These are phyloP conservation scores for Obelidium mucronatum DNA, from an alignment of 192 early-diverging fungal species.

Conservation along the genomic window DNA sequence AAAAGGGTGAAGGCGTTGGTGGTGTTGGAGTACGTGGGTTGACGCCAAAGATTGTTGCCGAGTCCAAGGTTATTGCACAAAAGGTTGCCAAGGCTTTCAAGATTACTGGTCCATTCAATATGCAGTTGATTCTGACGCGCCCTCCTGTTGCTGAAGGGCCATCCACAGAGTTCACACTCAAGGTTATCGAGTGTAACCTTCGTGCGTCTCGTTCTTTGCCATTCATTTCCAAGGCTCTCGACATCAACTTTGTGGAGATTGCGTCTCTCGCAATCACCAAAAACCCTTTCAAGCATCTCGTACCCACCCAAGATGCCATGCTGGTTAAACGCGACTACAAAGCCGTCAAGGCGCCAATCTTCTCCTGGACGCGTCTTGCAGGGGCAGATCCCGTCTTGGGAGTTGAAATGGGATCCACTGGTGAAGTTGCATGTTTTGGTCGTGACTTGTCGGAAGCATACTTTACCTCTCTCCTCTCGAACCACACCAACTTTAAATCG, in stretches of 20 bases:
- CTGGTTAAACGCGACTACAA: constrained; percentile 62
- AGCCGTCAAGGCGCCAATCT: constrained; percentile 94
- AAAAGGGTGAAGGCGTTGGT: constrained; percentile 32
- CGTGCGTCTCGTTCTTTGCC: constrained; percentile 98
- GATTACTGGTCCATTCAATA: constrained; percentile 99
- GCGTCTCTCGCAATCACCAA: constrained; percentile 84
- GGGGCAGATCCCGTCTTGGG: constrained; percentile 97
- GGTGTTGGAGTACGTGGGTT: constrained; percentile 46
- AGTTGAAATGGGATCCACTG: constrained; percentile 98
- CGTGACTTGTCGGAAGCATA: constrained; percentile 88
- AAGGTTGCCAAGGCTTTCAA: constrained; percentile 89
- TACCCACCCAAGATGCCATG: constrained; percentile 58
- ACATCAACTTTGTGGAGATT: constrained; percentile 88
- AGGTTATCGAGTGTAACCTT: constrained; percentile 99
- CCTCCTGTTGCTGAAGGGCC: constrained; percentile 30
- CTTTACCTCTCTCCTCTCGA: constrained; percentile 79
- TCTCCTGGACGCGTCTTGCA: constrained; percentile 93
- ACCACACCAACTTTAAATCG: constrained; percentile 85
- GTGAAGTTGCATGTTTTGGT: constrained; percentile 98
- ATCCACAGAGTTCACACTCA: constrained; percentile 61
- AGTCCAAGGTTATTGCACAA: constrained; percentile 76
- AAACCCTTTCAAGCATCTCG: constrained; percentile 57
- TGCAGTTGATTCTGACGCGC: constrained; percentile 85
- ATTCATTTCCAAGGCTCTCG: constrained; percentile 95
- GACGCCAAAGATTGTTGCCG: constrained; percentile 55